These are phyloP conservation scores for Tolypocladium album DNA, from an alignment of 2,329 filamentous ascomycete species.

Conservation along the genomic window DNA sequence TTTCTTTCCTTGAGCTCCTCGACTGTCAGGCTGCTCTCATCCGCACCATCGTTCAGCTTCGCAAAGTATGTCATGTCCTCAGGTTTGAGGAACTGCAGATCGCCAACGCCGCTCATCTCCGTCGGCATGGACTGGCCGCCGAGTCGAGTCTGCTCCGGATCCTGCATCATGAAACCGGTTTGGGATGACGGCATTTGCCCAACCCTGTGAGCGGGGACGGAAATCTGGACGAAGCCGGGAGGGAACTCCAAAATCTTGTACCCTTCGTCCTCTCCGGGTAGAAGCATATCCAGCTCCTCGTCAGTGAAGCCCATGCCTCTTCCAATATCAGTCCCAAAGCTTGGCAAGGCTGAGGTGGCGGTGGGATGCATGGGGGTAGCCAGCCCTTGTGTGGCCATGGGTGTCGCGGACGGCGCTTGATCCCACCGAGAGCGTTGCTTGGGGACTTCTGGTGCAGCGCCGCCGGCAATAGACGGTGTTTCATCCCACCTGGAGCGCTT, in stretches of 20 bases:
- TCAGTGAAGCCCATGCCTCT: conserved; percentile 80
- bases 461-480: conserved; percentile 47
- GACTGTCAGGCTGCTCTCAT: conserved; percentile 84
- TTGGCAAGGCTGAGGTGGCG: conserved; percentile 39
- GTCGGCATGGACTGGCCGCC: conserved; percentile 87
- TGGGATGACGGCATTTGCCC: conserved; percentile 65
- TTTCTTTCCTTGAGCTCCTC: conserved; percentile 97
- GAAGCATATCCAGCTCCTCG: conserved; percentile 84
- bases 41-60: conserved; percentile 87
- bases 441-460: conserved; percentile 47
- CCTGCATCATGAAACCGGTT: conserved; percentile 93
- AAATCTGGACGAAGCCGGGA: conserved; percentile 79
- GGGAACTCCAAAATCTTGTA: conserved; percentile 89
- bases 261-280: conserved; percentile 78
- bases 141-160: conserved; percentile 72
- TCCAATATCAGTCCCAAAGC: conserved; percentile 71
- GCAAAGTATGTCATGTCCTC: conserved; percentile 99
- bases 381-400: conserved; percentile 61
- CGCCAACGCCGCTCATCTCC: conserved; percentile 90
- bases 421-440: conserved; percentile 86
- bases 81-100: conserved; percentile 95
- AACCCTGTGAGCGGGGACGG: conserved; percentile 64
- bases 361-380: conserved; percentile 69
- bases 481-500: conserved; percentile 87
- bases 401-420: conserved; percentile 73